A percentile compares a stretch with the other conserved stretches of the same genome.
These are phyloP conservation scores for Euphorbia tirucalli DNA, from an alignment of 345 rosid genomes.

Conservation along the genomic window DNA sequence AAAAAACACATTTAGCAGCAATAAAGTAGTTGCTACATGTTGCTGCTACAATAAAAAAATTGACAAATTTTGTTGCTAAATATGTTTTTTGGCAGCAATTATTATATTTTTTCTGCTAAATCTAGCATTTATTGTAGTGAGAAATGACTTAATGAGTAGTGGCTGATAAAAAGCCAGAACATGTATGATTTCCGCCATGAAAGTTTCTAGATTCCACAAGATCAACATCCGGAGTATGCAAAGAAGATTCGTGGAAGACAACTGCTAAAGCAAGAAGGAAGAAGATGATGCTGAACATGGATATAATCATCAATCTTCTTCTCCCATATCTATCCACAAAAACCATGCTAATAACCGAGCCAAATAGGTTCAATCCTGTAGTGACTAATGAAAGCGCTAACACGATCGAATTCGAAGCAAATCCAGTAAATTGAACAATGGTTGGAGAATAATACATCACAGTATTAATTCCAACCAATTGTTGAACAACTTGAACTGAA, in stretches of 20 bases:
- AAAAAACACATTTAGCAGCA: no score
- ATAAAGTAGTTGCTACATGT: no score
- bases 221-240: constrained; percentile 48
- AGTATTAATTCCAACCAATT: constrained; percentile 86
- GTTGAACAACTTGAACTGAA: constrained; percentile 86
- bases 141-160: no score
- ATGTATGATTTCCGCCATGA: constrained; percentile 52
- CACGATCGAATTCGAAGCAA: constrained; percentile 73
- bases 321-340: constrained; percentile 81
- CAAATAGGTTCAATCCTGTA: constrained; percentile 73
- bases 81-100: no score
- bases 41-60: no score
- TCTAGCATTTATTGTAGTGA: no score
- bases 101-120: no score
- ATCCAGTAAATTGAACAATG: constrained; percentile 86
- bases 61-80: no score
- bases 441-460: constrained; percentile 89
- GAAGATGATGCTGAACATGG: constrained; percentile 63
- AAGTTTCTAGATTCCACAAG: constrained; percentile 34
- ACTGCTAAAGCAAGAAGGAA: constrained; percentile 48
- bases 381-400: constrained; percentile 82
- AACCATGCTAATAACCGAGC: constrained; percentile 72
- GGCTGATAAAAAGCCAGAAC: constrained; percentile 36
- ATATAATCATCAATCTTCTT: constrained; percentile 70
- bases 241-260: constrained; percentile 58